Base-by-base conservation (phyloP, 2,329 filamentous ascomycete genomes). In the Talaromyces funiculosus region DNA sequence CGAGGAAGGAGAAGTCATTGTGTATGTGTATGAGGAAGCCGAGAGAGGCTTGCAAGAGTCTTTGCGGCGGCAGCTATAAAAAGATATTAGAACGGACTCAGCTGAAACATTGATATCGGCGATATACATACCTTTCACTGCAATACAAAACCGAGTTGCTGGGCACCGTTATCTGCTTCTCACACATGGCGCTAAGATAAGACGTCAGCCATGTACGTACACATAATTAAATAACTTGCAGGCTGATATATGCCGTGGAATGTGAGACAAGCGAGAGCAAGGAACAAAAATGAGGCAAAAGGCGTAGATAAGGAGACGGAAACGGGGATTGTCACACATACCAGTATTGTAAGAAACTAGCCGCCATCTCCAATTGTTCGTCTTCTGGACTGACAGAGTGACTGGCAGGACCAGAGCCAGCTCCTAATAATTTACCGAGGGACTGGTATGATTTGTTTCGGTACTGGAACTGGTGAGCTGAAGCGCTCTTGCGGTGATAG, bases 121-220 rank as follows among this genome's bases (percentile, higher is more conserved):
- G 63, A 58, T 60, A 54, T 71, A 78, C 69, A 35, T 78, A 86
- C 84, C 81, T 81, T 77, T 86, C 83, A 56, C 84, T 86, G 75
- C 85, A 87, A 71, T 87, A 87, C 47, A 87, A 76, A 42, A 86
- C 78, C 16, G 79, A 79, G 68, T 83, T 83, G 70, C 81, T 81
- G 16, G 85, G 85, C 33, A 82, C 80, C 57, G 84, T 80, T 67
- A 87, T 87, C 74, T 87, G 84, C 71, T 81, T 85, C 71, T 87
- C 85, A 72, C 85, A 87, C 68, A 82, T 85, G 64, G 84, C 81
- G 73, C 84, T 87, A 68, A 64, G 61, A 63, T 61, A 49, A 53
- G 24, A 63, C 45, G 67, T 74, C 65, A 73, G 69, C 65, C 54
- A 57, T 64, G 55, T 43, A 47, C 43, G 43, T 47, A 45, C 20